Percentiles rank a stretch among this genome's conserved stretches.
Conservation (phyloP, 805 yeast genomes). For the Sugiyamaella mastotermitis region DNA sequence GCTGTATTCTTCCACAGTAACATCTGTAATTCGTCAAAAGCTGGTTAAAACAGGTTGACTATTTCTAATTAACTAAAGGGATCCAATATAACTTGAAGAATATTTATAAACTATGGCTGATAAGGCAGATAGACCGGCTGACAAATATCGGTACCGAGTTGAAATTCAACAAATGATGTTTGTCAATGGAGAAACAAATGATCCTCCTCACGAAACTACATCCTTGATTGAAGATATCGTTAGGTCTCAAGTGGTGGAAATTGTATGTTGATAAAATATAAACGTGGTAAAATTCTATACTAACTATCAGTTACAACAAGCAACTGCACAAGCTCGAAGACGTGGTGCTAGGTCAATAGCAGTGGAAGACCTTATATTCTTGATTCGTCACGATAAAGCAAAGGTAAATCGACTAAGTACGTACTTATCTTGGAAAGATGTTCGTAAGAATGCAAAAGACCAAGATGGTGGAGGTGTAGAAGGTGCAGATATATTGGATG, state of each 20-base stretch:
- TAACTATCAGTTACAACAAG: constrained; percentile 44
- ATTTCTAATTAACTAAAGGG: too few relatives aligned
- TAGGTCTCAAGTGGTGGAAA: constrained; percentile 87
- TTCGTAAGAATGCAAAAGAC: constrained; percentile 72
- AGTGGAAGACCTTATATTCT: constrained; percentile 88
- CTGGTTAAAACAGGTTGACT: too few relatives aligned
- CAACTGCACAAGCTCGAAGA: constrained; percentile 67
- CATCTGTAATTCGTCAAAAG: too few relatives aligned
- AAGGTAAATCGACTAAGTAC: constrained; percentile 89
- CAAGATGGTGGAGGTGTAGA: constrained; percentile 59
- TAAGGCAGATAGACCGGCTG: too few relatives aligned
- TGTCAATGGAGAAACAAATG: constrained; percentile 91
- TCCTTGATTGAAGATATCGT: constrained; percentile 94
- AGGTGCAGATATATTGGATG: constrained; percentile 48
- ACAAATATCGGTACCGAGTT: constrained; percentile 63
- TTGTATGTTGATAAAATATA: constrained; percentile 31
- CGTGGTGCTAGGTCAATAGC: constrained; percentile 81
- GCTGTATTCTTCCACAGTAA: too few relatives aligned
- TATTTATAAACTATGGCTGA: too few relatives aligned
- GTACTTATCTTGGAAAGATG: constrained; percentile 94
- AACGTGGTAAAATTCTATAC: constrained; percentile 1
- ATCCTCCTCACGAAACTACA: constrained; percentile 88
- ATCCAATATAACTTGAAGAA: too few relatives aligned
- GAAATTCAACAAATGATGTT: constrained; percentile 99
- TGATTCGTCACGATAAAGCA: constrained; percentile 89